Base-by-base conservation (phyloP, 371 early-diverging fungal species). In the Coemansia sp. region DNA sequence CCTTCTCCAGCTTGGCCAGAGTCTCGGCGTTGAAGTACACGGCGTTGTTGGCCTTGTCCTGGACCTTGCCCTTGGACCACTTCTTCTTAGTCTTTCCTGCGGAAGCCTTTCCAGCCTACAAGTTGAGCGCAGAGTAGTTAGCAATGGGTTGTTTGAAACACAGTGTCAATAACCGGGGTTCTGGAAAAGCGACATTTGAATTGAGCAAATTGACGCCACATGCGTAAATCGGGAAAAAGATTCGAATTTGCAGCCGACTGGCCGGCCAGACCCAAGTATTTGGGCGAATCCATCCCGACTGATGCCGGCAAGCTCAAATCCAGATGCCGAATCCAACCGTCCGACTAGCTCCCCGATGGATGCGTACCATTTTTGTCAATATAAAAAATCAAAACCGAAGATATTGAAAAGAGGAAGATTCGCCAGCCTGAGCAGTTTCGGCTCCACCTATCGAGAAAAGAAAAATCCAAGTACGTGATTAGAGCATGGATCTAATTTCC, bases 31-130 rank as follows among this genome's bases (percentile, higher is more conserved):
- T 92, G 72, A 97, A 88, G 81, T 88, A 83, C 64, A 97, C 95
- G 82, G 90, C 84, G 90, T 94, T 94, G 91, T 95, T 94, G 83
- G 93, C 86, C 93, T 94, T 94, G 84, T 95, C 95, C 94, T 94
- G 94, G 74, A 90, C 90, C 87, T 92, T 92, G 75, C 92, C 93
- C 86, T 93, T 93, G 70, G 94, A 94, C 95, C 95, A 95, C 90
- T 95, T 95, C 94, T 90, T 80, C 77, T 80, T 80, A 49, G 61
- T 64, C 64, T 79, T 78, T 40, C 64, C 51, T 48, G 58, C 74
- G 42, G 64, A 40, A 33, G 69, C 56, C 64, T 72, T 47, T 51
- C 70, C 57, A 16, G 69, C 69, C 71, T 67, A 71, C 42, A 54
- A 1, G 34, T n/a, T 9, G 12, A 11, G 6, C 16, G 24, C 4